Conservation (phyloP, 2,329 filamentous ascomycete genomes). For the Trichoderma asperellum region DNA sequence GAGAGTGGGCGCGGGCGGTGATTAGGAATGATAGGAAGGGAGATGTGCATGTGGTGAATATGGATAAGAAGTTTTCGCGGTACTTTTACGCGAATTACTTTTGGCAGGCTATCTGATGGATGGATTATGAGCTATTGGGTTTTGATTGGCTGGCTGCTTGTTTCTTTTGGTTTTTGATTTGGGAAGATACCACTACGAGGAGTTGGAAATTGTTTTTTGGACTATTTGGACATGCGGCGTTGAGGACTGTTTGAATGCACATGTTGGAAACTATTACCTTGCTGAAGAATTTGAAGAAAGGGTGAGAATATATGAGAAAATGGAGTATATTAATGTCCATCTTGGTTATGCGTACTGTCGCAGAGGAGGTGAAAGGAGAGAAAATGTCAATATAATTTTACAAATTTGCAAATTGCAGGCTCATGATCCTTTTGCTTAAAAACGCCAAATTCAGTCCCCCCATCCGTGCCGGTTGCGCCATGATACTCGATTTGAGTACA, state of each 20-base stretch:
- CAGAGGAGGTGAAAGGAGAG: neutral
- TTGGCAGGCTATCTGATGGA: constrained; percentile 77
- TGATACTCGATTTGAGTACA: neutral
- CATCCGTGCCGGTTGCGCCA: neutral
- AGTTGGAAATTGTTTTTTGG: neutral
- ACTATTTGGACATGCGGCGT: constrained; percentile 19
- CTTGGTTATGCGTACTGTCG: neutral
- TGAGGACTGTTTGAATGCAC: neutral
- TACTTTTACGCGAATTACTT: constrained; percentile 97
- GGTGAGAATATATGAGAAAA: neutral
- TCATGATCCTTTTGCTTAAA: neutral
- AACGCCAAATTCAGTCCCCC: constrained; percentile 22
- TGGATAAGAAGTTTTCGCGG: constrained; percentile 88
- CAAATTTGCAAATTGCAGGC: neutral
- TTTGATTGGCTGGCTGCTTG: neutral
- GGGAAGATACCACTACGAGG: constrained; percentile 20
- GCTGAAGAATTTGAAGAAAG: neutral
- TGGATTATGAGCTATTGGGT: neutral
- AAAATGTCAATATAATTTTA: neutral
- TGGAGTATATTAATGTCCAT: constrained; percentile 10
- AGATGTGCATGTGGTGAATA: constrained; percentile 91
- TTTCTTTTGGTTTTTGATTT: neutral
- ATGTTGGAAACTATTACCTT: neutral
- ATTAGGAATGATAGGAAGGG: constrained; percentile 84
- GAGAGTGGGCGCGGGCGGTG: constrained; percentile 83